phyloP scores from a whole-genome alignment of 75 land plant species.

The Sequoia sempervirens region DNA sequence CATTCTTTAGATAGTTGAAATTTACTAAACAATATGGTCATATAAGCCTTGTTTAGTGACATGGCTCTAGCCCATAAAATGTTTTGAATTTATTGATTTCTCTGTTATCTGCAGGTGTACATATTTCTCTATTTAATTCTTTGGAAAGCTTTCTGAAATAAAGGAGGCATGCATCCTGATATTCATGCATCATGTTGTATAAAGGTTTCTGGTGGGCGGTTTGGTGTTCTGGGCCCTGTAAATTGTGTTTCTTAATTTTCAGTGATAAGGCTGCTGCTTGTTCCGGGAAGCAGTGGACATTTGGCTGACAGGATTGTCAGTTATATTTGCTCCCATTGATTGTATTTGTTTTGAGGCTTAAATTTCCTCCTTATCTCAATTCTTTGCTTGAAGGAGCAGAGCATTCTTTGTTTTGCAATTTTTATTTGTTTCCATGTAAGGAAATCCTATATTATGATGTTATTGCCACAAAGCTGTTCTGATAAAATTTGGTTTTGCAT shows the following conservation, averaged over 20 bases:
- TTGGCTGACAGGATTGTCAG: neutral
- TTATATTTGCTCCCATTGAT: neutral
- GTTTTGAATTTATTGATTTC: neutral
- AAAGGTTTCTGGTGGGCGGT: neutral
- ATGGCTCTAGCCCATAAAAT: neutral
- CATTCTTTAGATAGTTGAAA: neutral
- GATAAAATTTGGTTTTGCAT: neutral
- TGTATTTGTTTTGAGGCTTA: neutral
- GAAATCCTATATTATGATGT: neutral
- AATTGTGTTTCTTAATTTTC: neutral
- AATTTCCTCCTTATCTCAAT: neutral
- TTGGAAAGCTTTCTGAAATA: neutral
- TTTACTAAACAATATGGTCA: neutral
- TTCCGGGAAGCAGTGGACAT: neutral
- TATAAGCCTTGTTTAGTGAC: neutral
- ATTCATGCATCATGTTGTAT: neutral
- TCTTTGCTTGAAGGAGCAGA: neutral
- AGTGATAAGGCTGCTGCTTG: neutral
- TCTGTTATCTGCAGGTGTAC: neutral
- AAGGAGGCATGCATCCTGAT: neutral
- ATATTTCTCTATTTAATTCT: neutral
- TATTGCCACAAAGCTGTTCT: neutral
- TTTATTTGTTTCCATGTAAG: neutral
- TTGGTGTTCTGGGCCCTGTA: neutral
- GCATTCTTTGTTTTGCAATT: neutral